These are phyloP conservation scores for Macrophomina phaseolina DNA, from an alignment of 2,329 filamentous ascomycete species.

Conservation along the genomic window DNA sequence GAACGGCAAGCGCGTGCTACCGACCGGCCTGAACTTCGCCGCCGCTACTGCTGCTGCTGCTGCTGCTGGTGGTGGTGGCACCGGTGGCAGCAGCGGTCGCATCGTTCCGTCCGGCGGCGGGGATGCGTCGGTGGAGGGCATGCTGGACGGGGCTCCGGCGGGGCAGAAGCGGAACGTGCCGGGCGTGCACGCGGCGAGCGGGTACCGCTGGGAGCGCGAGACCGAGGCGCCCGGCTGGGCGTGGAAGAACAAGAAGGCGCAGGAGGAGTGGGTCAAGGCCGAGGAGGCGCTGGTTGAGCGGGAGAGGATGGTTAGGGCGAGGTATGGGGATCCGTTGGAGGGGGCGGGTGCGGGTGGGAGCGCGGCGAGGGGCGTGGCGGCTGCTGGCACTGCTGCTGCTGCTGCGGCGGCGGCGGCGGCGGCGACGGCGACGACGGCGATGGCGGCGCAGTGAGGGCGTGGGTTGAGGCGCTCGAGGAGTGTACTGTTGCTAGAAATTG, in stretches of 20 bases:
- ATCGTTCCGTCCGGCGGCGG: not conserved
- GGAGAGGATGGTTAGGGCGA: constrained; percentile 38
- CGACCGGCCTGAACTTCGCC: constrained; percentile 24
- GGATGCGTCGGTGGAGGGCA: not conserved
- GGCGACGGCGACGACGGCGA: too few relatives aligned
- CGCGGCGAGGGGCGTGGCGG: not conserved
- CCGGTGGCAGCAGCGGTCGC: not conserved
- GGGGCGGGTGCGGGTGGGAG: not conserved
- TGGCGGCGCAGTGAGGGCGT: too few relatives aligned
- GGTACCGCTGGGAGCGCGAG: constrained; percentile 44
- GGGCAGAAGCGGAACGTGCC: not conserved
- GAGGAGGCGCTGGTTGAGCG: constrained; percentile 44
- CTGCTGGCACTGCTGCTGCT: too few relatives aligned
- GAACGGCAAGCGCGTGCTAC: constrained; percentile 44
- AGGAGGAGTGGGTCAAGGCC: constrained; percentile 44
- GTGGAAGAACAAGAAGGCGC: constrained; percentile 45
- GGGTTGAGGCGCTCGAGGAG: too few relatives aligned
- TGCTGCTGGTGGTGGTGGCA: not conserved
- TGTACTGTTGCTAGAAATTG: too few relatives aligned
- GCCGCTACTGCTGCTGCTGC: not conserved
- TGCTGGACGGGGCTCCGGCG: not conserved
- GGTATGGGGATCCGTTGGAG: constrained; percentile 26
- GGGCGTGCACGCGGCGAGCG: constrained; percentile 37
- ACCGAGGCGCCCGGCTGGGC: constrained; percentile 46
- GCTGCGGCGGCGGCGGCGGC: too few relatives aligned